phyloP scores from a whole-genome alignment of 192 early-diverging fungal species.

The Coemansia sp. region DNA sequence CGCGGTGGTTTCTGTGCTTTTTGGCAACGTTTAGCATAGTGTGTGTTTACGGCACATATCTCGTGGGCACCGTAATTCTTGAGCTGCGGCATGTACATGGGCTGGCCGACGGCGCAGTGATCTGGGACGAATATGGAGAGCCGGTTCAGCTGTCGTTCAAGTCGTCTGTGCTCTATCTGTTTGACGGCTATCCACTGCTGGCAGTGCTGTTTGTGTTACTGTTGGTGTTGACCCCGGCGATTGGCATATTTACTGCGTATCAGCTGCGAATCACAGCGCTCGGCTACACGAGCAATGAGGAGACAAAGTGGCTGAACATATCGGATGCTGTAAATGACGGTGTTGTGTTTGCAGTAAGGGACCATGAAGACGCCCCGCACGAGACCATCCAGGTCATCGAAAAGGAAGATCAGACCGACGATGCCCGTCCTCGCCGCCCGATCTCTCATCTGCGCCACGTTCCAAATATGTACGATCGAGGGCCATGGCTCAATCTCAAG shows the following conservation, averaged over 20 bases:
- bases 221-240: conserved; percentile 34
- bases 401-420: conserved; percentile 38
- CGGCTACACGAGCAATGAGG: conserved; percentile 51
- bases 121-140: conserved; percentile 19
- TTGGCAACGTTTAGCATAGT: conserved; percentile 33
- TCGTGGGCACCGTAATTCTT: conserved; percentile 30
- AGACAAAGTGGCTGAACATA: conserved; percentile 48
- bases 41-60: conserved; percentile 40
- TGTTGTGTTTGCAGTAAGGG: conserved; percentile 34
- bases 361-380: conserved; percentile 1
- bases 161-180: conserved; percentile 35
- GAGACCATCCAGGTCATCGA: conserved; percentile 30
- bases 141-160: conserved; percentile 27
- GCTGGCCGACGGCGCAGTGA: conserved; percentile 14
- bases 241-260: conserved; percentile 34
- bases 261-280: conserved; percentile 46
- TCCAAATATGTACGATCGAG: conserved; percentile 43
- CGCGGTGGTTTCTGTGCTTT: conserved; percentile 48
- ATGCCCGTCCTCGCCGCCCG: conserved; percentile 20
- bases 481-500: conserved; percentile 34
- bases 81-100: conserved; percentile 34
- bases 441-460: conserved; percentile 36
- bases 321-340: conserved; percentile 39
- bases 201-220: conserved; percentile 34
- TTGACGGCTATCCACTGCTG: conserved; percentile 29